A percentile compares a stretch with the other conserved stretches of the same genome.
phyloP scores from a whole-genome alignment of 2,329 filamentous ascomycete species.

The Hypoxylon sp. region DNA sequence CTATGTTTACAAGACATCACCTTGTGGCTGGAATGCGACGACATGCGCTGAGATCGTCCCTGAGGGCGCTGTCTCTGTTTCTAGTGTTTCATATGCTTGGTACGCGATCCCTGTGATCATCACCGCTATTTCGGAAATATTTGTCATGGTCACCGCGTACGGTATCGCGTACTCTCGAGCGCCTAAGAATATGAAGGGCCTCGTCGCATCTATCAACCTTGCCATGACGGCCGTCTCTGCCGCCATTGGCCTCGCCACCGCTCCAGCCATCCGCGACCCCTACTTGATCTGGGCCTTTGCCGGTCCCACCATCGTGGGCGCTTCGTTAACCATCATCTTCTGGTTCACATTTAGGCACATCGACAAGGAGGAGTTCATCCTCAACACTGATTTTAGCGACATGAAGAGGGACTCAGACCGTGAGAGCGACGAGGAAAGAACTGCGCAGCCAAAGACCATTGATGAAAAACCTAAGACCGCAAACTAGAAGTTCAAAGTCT shows the following conservation, averaged over 20 bases:
- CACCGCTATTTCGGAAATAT: slow-evolving; percentile 67
- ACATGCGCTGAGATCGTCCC: slow-evolving; percentile 51
- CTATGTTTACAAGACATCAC: slow-evolving; percentile 53
- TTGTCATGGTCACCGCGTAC: slow-evolving; percentile 72
- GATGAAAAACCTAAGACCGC: slow-evolving; percentile 36
- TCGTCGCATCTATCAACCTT: slow-evolving; percentile 79
- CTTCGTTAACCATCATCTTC: slow-evolving; percentile 49
- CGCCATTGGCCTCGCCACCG: slow-evolving; percentile 73
- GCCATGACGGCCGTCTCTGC: slow-evolving; percentile 79
- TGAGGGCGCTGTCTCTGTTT: slow-evolving; percentile 45
- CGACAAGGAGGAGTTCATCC: slow-evolving; percentile 52
- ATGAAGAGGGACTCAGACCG: slow-evolving; percentile 52
- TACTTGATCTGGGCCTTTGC: slow-evolving; percentile 61
- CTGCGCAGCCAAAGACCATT: slow-evolving; percentile 27
- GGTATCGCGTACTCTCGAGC: slow-evolving; percentile 86
- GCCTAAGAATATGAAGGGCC: slow-evolving; percentile 83
- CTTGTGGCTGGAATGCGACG: slow-evolving; percentile 52
- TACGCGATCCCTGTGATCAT: slow-evolving; percentile 64
- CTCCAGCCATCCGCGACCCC: slow-evolving; percentile 62
- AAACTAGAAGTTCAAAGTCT: slow-evolving; percentile 3
- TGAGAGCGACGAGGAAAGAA: slow-evolving; percentile 49
- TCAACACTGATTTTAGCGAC: slow-evolving; percentile 51
- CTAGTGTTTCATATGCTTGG: slow-evolving; percentile 49
- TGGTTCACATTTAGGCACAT: slow-evolving; percentile 52
- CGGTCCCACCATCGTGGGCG: slow-evolving; percentile 52